Evolutionary conservation across 1,284 basidiomycete genomes (phyloP).

Genomic region (Sanghuangporus weigelae): DNA sequence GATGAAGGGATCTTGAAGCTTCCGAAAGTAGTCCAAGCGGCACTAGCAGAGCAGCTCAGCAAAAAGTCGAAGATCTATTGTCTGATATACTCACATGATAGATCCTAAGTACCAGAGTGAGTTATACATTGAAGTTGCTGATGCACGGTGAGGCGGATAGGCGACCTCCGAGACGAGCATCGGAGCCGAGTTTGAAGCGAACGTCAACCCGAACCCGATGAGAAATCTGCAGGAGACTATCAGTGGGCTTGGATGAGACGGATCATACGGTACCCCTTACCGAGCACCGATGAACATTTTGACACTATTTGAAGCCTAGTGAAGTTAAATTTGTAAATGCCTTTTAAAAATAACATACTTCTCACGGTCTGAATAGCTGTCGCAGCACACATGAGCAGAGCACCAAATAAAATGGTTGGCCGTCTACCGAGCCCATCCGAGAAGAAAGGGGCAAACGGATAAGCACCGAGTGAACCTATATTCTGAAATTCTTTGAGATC

Average conservation of each 20-base stretch:
- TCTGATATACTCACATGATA: conserved; percentile 44
- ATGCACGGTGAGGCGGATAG: conserved; percentile 72
- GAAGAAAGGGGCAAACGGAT: conserved; percentile 65
- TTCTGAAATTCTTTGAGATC: conserved; percentile 37
- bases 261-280: conserved; percentile 28
- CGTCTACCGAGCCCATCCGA: conserved; percentile 66
- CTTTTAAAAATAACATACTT: not conserved
- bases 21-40: conserved; percentile 73
- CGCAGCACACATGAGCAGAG: conserved; percentile 56
- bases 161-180: conserved; percentile 74
- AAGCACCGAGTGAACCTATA: conserved; percentile 59
- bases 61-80: too few species aligned
- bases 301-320: conserved; percentile 54
- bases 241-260: not conserved
- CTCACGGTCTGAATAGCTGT: conserved; percentile 55
- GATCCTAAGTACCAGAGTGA: conserved; percentile 78
- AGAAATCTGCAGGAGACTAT: conserved; percentile 43
- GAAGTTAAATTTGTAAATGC: not conserved
- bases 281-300: conserved; percentile 80
- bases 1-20: conserved; percentile 58
- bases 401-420: conserved; percentile 53
- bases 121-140: conserved; percentile 69
- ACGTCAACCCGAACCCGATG: conserved; percentile 75
- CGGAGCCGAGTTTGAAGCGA: conserved; percentile 68
- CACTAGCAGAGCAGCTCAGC: conserved; percentile 32